phyloP scores from a whole-genome alignment of 2,329 filamentous ascomycete species.

The Nigrospora oryzae region DNA sequence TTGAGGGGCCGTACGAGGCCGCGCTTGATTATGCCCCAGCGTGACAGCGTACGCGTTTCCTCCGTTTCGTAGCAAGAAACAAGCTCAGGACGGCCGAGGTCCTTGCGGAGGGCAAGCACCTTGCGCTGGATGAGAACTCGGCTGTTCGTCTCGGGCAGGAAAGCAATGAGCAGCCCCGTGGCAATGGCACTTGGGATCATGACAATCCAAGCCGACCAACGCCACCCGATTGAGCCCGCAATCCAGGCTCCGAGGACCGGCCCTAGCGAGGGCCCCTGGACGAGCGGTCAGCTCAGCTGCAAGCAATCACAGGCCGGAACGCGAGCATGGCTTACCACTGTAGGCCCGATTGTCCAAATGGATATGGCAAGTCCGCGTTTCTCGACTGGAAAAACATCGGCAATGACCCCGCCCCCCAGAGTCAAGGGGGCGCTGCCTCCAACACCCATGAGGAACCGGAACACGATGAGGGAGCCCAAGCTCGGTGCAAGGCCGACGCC shows the following conservation, averaged over 20 bases:
- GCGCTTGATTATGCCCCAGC: conserved; percentile 21
- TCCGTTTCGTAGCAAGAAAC: conserved; percentile 35
- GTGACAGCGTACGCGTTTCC: conserved; percentile 11
- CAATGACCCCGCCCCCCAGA: conserved; percentile 45
- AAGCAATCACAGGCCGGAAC: too few species aligned
- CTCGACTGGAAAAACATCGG: conserved; percentile 42
- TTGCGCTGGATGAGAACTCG: conserved; percentile 43
- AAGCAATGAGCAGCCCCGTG: conserved; percentile 25
- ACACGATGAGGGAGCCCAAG: conserved; percentile 47
- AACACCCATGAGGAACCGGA: conserved; percentile 50
- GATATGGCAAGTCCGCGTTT: conserved; percentile 39
- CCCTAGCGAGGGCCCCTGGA: conserved; percentile 5
- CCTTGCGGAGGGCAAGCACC: conserved; percentile 30
- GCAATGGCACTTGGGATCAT: conserved; percentile 33
- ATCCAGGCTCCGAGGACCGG: conserved; percentile 32
- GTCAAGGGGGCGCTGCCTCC: conserved; percentile 48
- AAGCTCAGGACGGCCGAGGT: conserved; percentile 35
- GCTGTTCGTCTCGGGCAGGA: conserved; percentile 38
- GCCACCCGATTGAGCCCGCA: conserved; percentile 39
- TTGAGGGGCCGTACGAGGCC: conserved; percentile 43
- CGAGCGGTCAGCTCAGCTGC: too few species aligned
- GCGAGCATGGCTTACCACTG: conserved; percentile 17
- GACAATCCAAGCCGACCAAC: conserved; percentile 44
- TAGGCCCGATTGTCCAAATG: conserved; percentile 37
- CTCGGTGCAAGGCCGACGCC: conserved; percentile 53